Evolutionary conservation across 257 asterid species (phyloP).

Genomic region (Striga asiatica): DNA sequence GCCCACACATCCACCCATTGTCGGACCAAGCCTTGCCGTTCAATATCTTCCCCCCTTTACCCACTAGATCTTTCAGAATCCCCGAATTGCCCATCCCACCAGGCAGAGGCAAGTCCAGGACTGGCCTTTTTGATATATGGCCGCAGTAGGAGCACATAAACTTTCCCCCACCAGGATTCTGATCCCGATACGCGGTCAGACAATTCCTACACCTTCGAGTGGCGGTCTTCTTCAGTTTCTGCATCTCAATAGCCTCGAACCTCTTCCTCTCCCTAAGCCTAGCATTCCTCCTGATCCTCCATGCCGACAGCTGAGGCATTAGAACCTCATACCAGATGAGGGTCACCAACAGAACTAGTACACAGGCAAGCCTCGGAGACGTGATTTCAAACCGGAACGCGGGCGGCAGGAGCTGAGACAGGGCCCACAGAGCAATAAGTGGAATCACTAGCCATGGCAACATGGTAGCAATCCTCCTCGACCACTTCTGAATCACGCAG

Average conservation of each 20-base stretch:
- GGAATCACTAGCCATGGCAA: conserved; percentile 98
- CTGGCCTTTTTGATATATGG: conserved; percentile 89
- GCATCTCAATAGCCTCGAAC: conserved; percentile 60
- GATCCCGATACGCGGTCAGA: conserved; percentile 83
- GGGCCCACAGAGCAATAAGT: conserved; percentile 86
- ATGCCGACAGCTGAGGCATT: conserved; percentile 56
- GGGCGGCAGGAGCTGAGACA: conserved; percentile 94
- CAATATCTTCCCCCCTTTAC: conserved; percentile 77
- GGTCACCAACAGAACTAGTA: conserved; percentile 53
- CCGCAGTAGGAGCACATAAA: conserved; percentile 99
- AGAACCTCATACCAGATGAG: conserved; percentile 66
- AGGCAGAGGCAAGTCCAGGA: conserved; percentile 73
- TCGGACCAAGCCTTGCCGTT: conserved; percentile 83
- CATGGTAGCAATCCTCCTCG: conserved; percentile 94
- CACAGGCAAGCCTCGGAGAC: conserved; percentile 89
- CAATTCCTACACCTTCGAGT: conserved; percentile 94
- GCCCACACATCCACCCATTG: conserved; percentile 87
- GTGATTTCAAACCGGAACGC: conserved; percentile 91
- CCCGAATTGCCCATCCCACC: conserved; percentile 75
- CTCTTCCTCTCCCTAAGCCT: conserved; percentile 25
- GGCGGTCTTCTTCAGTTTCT: conserved; percentile 88
- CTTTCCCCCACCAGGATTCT: conserved; percentile 95
- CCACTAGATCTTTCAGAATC: conserved; percentile 69
- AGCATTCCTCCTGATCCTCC: conserved; percentile 51
- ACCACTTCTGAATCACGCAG: conserved; percentile 78